Evolutionary conservation across 495 filamentous ascomycete genomes (phyloP).

Genomic region (Penicillium desertorum): DNA sequence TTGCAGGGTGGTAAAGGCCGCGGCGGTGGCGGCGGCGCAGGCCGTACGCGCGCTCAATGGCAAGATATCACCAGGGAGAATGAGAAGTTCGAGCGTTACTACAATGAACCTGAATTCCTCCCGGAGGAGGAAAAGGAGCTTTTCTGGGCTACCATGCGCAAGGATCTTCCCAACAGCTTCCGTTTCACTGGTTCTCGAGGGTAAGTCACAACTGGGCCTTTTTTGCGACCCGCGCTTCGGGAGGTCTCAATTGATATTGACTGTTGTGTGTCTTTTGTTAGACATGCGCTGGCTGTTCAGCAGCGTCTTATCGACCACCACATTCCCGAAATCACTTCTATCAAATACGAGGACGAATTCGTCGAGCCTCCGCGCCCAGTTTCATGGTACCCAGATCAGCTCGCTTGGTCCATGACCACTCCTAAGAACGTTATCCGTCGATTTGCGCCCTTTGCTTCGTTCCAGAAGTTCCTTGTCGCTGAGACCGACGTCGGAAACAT

Average conservation of each 20-base stretch:
- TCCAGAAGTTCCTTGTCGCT: constrained; percentile 97
- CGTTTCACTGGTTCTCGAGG: constrained; percentile 91
- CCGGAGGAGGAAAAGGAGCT: constrained; percentile 67
- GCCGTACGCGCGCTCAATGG: constrained; percentile 42
- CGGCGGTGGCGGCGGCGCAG: constrained; percentile 32
- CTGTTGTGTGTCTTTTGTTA: constrained; percentile 22
- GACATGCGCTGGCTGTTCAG: constrained; percentile 85
- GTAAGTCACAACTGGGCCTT: constrained; percentile 40
- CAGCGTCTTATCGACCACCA: constrained; percentile 81
- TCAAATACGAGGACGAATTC: constrained; percentile 72
- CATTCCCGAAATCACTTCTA: constrained; percentile 82
- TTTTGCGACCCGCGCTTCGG: constrained; percentile 5
- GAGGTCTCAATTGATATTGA: constrained; percentile 14
- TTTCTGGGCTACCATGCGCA: constrained; percentile 78
- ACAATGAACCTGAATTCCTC: constrained; percentile 71
- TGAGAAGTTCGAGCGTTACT: constrained; percentile 76
- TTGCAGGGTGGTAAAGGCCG: constrained; percentile 38
- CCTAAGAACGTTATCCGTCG: constrained; percentile 90
- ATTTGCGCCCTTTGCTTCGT: constrained; percentile 86
- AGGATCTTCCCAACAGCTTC: constrained; percentile 93
- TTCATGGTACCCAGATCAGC: constrained; percentile 86
- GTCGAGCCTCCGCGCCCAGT: constrained; percentile 81
- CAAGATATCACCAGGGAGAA: constrained; percentile 67
- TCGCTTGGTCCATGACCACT: constrained; percentile 95
- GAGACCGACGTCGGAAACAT: constrained; percentile 98